Evolutionary conservation across 345 rosid species (phyloP).

Genomic region (Luvunga scandens): DNA sequence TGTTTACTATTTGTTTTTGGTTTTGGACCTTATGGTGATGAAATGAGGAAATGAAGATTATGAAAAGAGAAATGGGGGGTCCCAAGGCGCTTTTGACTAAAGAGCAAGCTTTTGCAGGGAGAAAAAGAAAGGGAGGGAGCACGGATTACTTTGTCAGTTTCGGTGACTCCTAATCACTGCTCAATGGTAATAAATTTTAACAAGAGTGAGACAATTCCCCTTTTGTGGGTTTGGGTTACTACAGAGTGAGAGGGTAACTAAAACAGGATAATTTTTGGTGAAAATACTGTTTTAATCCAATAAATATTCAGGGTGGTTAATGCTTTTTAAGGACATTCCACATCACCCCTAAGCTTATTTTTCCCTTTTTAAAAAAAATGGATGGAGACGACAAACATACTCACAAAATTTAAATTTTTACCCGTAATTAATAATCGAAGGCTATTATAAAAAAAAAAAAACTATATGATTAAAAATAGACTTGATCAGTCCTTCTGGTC

Average conservation of each 20-base stretch:
- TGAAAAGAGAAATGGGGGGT: slow-evolving; percentile 29
- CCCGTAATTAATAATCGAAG: too few species aligned
- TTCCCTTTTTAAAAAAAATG: too few species aligned
- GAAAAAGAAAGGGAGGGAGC: background rate
- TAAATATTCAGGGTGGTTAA: background rate
- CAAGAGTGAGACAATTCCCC: background rate
- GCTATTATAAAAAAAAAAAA: too few species aligned
- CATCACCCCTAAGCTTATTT: too few species aligned
- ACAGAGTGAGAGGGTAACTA: too few species aligned
- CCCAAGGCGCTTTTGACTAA: slow-evolving; percentile 49
- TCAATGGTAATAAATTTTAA: background rate
- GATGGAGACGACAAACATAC: too few species aligned
- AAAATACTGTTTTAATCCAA: background rate
- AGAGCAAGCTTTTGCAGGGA: slow-evolving; percentile 15
- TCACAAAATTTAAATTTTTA: too few species aligned
- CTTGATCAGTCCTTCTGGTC: too few species aligned
- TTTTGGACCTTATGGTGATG: background rate
- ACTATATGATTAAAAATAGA: too few species aligned
- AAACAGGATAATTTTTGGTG: background rate
- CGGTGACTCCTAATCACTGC: background rate
- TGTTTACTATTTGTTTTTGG: background rate
- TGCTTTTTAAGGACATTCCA: too few species aligned
- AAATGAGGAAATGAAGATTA: slow-evolving; percentile 11
- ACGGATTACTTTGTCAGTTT: background rate
- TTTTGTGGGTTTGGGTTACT: background rate